Conservation (phyloP, 2,329 filamentous ascomycete genomes). For the Sclerotinia trifoliorum region DNA sequence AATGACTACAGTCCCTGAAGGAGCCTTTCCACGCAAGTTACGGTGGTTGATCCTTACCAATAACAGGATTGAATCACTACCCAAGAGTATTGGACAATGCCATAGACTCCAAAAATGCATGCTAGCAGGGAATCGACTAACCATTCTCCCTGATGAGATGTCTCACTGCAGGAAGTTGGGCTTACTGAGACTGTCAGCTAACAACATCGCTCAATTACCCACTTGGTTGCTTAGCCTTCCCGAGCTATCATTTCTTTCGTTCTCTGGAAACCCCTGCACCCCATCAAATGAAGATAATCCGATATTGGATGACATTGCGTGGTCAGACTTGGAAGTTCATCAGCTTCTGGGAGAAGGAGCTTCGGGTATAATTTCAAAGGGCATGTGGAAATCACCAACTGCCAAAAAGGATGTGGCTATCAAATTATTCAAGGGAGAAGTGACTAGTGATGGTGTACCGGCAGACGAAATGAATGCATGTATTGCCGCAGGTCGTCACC, state of each 20-base stretch:
- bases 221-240: constrained; percentile 48
- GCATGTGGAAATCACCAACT: constrained; percentile 40
- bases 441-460: constrained; percentile 49
- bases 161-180: constrained; percentile 46
- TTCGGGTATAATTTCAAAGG: constrained; percentile 48
- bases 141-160: constrained; percentile 45
- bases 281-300: constrained; percentile 32
- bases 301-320: constrained; percentile 43
- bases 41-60: constrained; percentile 51
- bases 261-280: constrained; percentile 49
- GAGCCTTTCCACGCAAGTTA: constrained; percentile 45
- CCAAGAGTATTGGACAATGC: constrained; percentile 46
- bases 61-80: constrained; percentile 45
- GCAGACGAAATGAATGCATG: constrained; percentile 51
- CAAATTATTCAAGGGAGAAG: constrained; percentile 50
- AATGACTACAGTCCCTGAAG: constrained; percentile 46
- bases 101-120: constrained; percentile 49
- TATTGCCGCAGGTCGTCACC: constrained; percentile 47
- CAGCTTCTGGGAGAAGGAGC: constrained; percentile 47
- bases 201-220: constrained; percentile 44
- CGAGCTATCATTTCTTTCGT: constrained; percentile 48
- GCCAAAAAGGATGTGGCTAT: constrained; percentile 45
- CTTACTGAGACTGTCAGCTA: constrained; percentile 47
- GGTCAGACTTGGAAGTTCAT: constrained; percentile 45
- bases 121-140: constrained; percentile 49